Base-by-base conservation (phyloP, 2,329 filamentous ascomycete genomes). In the Harringtonia lauricola region DNA sequence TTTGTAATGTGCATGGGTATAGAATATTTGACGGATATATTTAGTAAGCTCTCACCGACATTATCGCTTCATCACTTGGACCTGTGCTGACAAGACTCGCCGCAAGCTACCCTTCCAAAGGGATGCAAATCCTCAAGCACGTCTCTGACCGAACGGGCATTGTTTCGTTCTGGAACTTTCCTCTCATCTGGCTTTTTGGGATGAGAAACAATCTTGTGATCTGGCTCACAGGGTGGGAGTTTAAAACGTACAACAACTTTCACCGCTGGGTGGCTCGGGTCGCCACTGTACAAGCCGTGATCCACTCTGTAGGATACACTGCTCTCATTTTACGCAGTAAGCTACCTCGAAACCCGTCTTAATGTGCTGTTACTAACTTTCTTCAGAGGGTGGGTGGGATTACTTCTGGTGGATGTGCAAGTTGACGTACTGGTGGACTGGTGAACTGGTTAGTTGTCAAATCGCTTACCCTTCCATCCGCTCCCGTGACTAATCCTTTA, bases 181-280 rank as follows among this genome's bases (percentile, higher is more conserved):
- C 51, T 10, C 42, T 50, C 15, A 39, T 52, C 33, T 52, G 51
- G 51, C 36, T 84, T 0, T 84, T 85, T 50, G 75, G 73, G 0
- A 74, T 76, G 54, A 66, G 81, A 10, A 86, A 85, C 48, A 83
- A 85, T 41, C 53, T 79, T 0, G 66, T 83, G 15, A 63, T 83
- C 43, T 81, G 76, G 76, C 55, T 78, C 1, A 84, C 81, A 0
- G 80, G 80, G 0, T 85, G 81, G 79, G 76, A 74, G 10, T 83
- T 81, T 55, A 68, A 70, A 2, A 78, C 76, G 0, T 84, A 77
- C 53, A 84, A 76, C 50, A 69, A 76, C 34, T 83, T 83, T 41
- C 81, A 85, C 57, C 73, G 81, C 0, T 79, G 78, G 67, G 66
- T 80, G 3, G 80, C 81, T 0, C 66, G 80, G 17, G 65, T 83